These are phyloP conservation scores for Lavandula angustifolia DNA, from an alignment of 257 asterid genomes.

Conservation along the genomic window DNA sequence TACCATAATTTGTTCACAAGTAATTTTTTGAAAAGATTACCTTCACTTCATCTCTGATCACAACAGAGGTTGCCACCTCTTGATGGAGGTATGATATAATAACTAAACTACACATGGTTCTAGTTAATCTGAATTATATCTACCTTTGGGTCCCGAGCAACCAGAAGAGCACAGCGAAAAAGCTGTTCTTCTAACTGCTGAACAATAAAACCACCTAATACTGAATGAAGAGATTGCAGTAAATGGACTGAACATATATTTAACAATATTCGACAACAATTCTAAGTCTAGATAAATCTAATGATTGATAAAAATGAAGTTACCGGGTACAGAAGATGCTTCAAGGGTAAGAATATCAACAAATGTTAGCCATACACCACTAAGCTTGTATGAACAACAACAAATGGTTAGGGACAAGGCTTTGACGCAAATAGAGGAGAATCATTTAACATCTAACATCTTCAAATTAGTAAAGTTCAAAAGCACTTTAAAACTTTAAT, in stretches of 20 bases:
- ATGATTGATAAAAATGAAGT: constrained; percentile 14
- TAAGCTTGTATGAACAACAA: constrained; percentile 92
- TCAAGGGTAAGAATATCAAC: constrained; percentile 90
- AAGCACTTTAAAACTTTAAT: no score
- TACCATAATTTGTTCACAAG: no score
- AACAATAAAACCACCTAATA: constrained; percentile 83
- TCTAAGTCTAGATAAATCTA: background rate
- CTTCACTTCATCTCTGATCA: no score
- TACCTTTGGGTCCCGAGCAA: constrained; percentile 95
- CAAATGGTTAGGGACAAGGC: constrained; percentile 91
- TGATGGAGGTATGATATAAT: constrained; percentile 57
- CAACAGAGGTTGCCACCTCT: constrained; percentile 96
- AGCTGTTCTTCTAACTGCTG: constrained; percentile 90
- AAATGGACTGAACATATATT: background rate
- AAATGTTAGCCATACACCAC: constrained; percentile 93
- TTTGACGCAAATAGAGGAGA: constrained; percentile 73
- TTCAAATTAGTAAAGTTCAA: background rate
- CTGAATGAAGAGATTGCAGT: constrained; percentile 41
- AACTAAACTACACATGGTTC: constrained; percentile 12
- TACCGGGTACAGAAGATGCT: constrained; percentile 85
- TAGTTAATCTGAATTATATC: constrained; percentile 28
- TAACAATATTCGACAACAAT: background rate
- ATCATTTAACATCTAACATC: no score
- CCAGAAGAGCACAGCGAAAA: constrained; percentile 95
- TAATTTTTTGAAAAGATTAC: no score